Percentiles rank a stretch among this genome's conserved stretches.
These are phyloP conservation scores for Fusarium compactum DNA, from an alignment of 2,329 filamentous ascomycete species.

Conservation along the genomic window DNA sequence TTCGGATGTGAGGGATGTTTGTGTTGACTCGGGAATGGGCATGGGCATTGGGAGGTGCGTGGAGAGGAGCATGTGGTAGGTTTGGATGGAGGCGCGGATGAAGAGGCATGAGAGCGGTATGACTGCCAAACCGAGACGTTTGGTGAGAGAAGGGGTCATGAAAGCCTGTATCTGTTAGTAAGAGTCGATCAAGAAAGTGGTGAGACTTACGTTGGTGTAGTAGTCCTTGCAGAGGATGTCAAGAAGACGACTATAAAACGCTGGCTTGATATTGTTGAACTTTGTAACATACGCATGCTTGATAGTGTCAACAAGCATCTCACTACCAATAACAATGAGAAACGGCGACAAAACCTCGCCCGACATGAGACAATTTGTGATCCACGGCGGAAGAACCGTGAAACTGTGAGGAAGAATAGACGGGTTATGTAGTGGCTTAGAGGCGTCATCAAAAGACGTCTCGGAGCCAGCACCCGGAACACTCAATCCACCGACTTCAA, in stretches of 20 bases:
- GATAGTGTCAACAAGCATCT: slow-evolving; percentile 96
- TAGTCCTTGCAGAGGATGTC: slow-evolving; percentile 98
- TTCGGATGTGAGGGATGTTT: slow-evolving; percentile 74
- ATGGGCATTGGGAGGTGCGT: slow-evolving; percentile 84
- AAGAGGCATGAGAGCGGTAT: slow-evolving; percentile 95
- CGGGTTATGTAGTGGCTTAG: slow-evolving; percentile 72
- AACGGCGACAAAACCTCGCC: slow-evolving; percentile 94
- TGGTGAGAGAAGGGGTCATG: slow-evolving; percentile 87
- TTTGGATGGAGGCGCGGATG: slow-evolving; percentile 93
- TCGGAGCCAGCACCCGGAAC: slow-evolving; percentile 67
- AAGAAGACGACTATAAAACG: slow-evolving; percentile 88
- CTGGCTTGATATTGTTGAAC: slow-evolving; percentile 96
- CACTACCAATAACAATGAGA: slow-evolving; percentile 91
- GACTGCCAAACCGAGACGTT: slow-evolving; percentile 88
- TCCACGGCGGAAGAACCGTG: slow-evolving; percentile 85
- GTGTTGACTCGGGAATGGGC: slow-evolving; percentile 70
- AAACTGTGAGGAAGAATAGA: slow-evolving; percentile 92
- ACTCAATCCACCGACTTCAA: slow-evolving; percentile 90
- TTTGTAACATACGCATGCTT: slow-evolving; percentile 99
- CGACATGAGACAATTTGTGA: slow-evolving; percentile 60
- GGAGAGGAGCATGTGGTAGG: slow-evolving; percentile 97
- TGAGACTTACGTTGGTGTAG: slow-evolving; percentile 81
- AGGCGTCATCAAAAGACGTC: slow-evolving; percentile 59
- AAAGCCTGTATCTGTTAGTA: slow-evolving; percentile 73
- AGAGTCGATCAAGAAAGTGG: not conserved